Evolutionary conservation across 768 basidiomycete species (phyloP), one percentile per base, ranked within the genome.

Genomic region (Podaxis sp.): DNA sequence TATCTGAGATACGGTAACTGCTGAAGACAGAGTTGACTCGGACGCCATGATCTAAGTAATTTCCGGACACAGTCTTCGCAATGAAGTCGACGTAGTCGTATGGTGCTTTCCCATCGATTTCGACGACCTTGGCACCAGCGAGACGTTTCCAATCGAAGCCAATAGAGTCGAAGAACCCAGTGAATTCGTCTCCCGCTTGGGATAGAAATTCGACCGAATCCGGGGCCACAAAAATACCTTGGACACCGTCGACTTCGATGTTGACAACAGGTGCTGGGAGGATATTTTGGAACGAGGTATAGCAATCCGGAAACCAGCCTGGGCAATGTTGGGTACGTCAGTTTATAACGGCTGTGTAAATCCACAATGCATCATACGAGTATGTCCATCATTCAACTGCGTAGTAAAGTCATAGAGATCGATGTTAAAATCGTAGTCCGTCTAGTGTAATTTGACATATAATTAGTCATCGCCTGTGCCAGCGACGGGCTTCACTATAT

Each of bases 341-440:
- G 22, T 22, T 22, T 4, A 52, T 52, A 19, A 40, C 1, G 11
- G 19, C 39, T 39, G 9, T 19, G 0, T 24, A 38, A 33, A 58
- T 19, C 22, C 56, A 63, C 22, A 6, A 38, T 6, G 42, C 28
- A 28, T 13, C 79, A 30, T 71, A 84, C 86, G 79, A 12, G 87
- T 89, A 68, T 88, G 87, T 5, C 87, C 87, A 68, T 88, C 87
- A 67, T 89, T 88, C 51, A 89, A 66, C 54, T 79, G 79, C 17
- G 77, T 84, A 0, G 79, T 81, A 63, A 85, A 81, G 58, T 84
- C 76, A 64, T 82, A 87, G 17, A 89, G 67, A 44, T 79, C 86
- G 52, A 74, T 75, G 67, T 82, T 87, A 73, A 89, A 87, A 68
- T 87, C 86, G 64, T 86, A 89, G 65, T 88, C 87, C 7, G 86